Conservation (phyloP, 441 rosid genomes). For the Breynia disticha region DNA sequence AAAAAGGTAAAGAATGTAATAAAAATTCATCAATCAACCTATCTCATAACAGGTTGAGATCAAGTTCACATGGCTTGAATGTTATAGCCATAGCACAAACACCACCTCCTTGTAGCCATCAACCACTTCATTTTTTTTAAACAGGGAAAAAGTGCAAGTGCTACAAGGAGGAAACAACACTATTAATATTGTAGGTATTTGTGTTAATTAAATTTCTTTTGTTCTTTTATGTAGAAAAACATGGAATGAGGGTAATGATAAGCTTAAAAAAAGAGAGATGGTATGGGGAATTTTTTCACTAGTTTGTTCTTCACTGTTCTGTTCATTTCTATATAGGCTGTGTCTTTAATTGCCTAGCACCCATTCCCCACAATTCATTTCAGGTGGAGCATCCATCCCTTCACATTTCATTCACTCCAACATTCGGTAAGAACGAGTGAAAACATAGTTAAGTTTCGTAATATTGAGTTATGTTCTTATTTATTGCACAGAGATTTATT, state of each 20-base stretch:
- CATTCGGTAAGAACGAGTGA: too few species aligned
- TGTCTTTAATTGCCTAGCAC: too few species aligned
- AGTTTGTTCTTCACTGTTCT: background rate
- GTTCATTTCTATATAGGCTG: too few species aligned
- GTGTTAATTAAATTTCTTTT: constrained; percentile 3
- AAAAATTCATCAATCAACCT: too few species aligned
- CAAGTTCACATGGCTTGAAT: background rate
- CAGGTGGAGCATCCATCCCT: too few species aligned
- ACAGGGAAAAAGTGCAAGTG: background rate
- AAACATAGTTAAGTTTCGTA: too few species aligned
- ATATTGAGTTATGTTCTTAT: too few species aligned
- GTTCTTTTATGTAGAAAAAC: constrained; percentile 6
- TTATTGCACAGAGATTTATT: too few species aligned
- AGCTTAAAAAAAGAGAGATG: constrained; percentile 13
- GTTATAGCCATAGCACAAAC: background rate
- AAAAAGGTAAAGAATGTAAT: too few species aligned
- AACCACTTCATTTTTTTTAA: constrained; percentile 4
- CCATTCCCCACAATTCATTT: too few species aligned
- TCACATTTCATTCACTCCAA: too few species aligned
- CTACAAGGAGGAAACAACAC: constrained; percentile 1
- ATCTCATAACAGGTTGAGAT: background rate
- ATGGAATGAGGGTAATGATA: constrained; percentile 6
- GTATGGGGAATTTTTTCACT: constrained; percentile 13
- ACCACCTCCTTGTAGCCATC: constrained; percentile 3
- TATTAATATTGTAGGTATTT: constrained; percentile 21